phyloP scores from a whole-genome alignment of 129 eudicot species.

The Escallonia herrerae region DNA sequence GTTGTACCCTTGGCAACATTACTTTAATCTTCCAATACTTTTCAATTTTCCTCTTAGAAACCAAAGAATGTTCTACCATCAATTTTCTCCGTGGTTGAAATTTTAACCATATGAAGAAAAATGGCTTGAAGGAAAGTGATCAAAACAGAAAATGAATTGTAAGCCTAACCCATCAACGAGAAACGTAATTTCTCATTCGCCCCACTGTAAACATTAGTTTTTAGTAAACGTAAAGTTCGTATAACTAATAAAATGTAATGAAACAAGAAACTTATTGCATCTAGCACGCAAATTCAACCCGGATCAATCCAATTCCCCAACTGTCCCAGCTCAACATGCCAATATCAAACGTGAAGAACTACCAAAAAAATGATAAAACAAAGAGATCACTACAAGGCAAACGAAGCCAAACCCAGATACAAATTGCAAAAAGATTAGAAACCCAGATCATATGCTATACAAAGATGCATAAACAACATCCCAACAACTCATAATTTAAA shows the following conservation, averaged over 20 bases:
- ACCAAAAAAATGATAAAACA: not conserved
- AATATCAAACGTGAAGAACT: not conserved
- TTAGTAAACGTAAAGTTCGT: not conserved
- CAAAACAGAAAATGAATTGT: not conserved
- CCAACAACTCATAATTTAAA: constrained; percentile 2
- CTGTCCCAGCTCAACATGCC: constrained; percentile 1
- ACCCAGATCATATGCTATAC: constrained; percentile 6
- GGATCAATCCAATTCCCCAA: constrained; percentile 6
- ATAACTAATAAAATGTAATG: constrained; percentile 15
- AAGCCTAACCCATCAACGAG: too few species aligned
- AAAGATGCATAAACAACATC: not conserved
- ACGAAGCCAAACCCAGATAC: constrained; percentile 11
- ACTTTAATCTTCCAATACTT: too few species aligned
- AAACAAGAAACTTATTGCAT: constrained; percentile 10
- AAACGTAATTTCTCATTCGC: not conserved
- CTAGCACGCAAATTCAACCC: constrained; percentile 2
- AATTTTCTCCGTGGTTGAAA: not conserved
- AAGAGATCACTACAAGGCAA: constrained; percentile 13
- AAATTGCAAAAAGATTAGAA: constrained; percentile 10
- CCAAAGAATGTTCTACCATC: not conserved
- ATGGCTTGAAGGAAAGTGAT: not conserved
- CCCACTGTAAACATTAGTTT: not conserved
- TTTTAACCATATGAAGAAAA: not conserved
- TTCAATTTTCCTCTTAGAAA: too few species aligned
- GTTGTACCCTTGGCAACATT: too few species aligned